Conservation (phyloP, 805 yeast species). For the Candida silvatica region DNA sequence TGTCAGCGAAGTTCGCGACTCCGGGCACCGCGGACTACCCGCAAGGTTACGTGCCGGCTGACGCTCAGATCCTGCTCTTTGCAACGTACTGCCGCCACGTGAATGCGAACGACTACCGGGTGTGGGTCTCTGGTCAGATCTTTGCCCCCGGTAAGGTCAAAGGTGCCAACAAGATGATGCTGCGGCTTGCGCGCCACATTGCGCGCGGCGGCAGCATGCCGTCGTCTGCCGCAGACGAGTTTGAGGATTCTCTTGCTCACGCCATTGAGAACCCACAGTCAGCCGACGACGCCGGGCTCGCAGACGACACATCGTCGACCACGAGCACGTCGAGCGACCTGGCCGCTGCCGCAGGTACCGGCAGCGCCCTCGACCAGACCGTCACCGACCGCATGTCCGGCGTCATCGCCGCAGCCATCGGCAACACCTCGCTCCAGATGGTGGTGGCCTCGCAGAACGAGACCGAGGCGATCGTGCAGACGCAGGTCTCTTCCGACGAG, state of each 20-base stretch:
- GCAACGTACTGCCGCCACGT: slow-evolving; percentile 43
- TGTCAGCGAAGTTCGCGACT: neutral
- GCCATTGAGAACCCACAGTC: slow-evolving; percentile 19
- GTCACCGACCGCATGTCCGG: slow-evolving; percentile 60
- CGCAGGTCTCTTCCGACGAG: slow-evolving; percentile 44
- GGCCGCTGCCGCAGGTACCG: neutral
- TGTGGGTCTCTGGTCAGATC: slow-evolving; percentile 67
- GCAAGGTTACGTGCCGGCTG: slow-evolving; percentile 33
- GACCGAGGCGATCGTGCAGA: slow-evolving; percentile 19
- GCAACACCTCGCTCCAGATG: slow-evolving; percentile 45
- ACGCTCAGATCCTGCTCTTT: slow-evolving; percentile 52
- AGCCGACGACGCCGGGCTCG: slow-evolving; percentile 1
- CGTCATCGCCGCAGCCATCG: slow-evolving; percentile 60
- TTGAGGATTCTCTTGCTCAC: slow-evolving; percentile 30
- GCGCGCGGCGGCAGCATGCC: slow-evolving; percentile 30
- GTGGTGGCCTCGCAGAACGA: slow-evolving; percentile 44
- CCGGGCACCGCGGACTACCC: neutral
- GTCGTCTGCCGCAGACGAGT: slow-evolving; percentile 18
- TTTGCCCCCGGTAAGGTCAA: slow-evolving; percentile 60
- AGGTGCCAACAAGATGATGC: slow-evolving; percentile 61
- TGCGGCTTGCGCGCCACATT: slow-evolving; percentile 62
- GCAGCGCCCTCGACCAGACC: slow-evolving; percentile 15
- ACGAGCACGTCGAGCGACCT: slow-evolving; percentile 5
- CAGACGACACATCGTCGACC: slow-evolving; percentile 16
- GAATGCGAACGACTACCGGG: slow-evolving; percentile 32